phyloP scores from a whole-genome alignment of 306 rosid genomes.

The Fragaria vesca region DNA sequence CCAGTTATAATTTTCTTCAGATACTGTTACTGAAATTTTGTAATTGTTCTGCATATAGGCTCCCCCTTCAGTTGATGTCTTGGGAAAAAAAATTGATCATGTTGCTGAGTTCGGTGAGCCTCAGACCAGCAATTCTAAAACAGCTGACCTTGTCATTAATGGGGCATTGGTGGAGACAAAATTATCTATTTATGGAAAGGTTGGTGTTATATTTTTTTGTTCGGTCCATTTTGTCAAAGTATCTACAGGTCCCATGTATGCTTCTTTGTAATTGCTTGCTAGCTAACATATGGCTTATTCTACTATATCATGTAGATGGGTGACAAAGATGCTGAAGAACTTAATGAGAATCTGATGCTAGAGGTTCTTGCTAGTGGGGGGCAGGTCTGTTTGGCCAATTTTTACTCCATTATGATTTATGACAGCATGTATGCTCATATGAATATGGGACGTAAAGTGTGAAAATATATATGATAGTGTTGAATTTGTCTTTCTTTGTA shows the following conservation, averaged over 20 bases:
- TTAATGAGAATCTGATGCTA: constrained; percentile 67
- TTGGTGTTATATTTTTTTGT: constrained; percentile 29
- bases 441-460: neutral
- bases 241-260: constrained; percentile 10
- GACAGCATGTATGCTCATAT: neutral
- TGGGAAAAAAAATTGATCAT: constrained; percentile 41
- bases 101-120: constrained; percentile 39
- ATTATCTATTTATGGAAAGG: constrained; percentile 88
- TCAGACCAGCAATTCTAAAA: constrained; percentile 38
- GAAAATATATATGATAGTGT: neutral
- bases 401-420: neutral
- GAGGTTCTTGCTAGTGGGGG: constrained; percentile 89
- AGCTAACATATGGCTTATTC: neutral
- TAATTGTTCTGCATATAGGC: constrained; percentile 46
- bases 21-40: neutral
- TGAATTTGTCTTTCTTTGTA: neutral
- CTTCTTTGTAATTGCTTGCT: neutral
- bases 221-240: neutral
- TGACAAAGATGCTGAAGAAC: constrained; percentile 46
- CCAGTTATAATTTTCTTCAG: constrained; percentile 19
- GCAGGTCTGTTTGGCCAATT: constrained; percentile 54
- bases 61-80: constrained; percentile 61
- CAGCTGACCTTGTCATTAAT: constrained; percentile 78
- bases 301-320: constrained; percentile 50
- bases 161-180: constrained; percentile 80